These are phyloP conservation scores for Chlorella ohadii DNA, from an alignment of 139 green algal genomes.

Conservation along the genomic window DNA sequence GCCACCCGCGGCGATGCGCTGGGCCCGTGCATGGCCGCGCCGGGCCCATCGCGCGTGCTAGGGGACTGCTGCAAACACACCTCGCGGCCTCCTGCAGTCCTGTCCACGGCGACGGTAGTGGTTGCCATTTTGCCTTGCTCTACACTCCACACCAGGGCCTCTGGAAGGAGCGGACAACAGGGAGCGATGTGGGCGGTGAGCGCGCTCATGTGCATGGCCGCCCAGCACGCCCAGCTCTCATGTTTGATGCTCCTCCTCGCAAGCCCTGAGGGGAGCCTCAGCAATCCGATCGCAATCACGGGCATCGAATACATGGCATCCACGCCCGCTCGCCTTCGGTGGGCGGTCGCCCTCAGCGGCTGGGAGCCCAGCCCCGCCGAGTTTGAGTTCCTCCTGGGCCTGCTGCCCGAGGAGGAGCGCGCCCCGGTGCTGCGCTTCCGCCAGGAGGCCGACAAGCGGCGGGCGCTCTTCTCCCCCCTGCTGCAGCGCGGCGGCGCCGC, in stretches of 20 bases:
- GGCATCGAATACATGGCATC: too few species aligned
- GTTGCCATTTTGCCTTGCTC: constrained; percentile 34
- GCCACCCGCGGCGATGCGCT: too few species aligned
- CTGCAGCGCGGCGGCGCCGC: constrained; percentile 47
- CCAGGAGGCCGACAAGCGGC: constrained; percentile 58
- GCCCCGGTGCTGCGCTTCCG: neutral
- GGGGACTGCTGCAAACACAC: constrained; percentile 9
- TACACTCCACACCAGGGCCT: too few species aligned
- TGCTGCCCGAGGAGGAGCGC: constrained; percentile 44
- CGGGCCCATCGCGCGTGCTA: too few species aligned
- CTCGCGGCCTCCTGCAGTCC: constrained; percentile 44
- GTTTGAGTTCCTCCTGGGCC: constrained; percentile 43
- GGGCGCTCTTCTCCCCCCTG: constrained; percentile 64
- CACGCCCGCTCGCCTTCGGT: constrained; percentile 30
- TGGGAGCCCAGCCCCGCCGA: constrained; percentile 48
- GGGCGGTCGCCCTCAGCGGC: constrained; percentile 43
- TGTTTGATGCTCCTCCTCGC: too few species aligned
- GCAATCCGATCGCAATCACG: too few species aligned
- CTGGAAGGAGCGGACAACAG: neutral
- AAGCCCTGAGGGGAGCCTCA: too few species aligned
- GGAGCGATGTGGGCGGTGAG: neutral
- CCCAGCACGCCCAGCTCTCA: too few species aligned
- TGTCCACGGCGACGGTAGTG: constrained; percentile 47
- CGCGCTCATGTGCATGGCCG: too few species aligned
- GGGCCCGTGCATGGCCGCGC: too few species aligned